Base-by-base conservation (phyloP, 2,329 filamentous ascomycete species). In the Paecilomyces niveus region DNA sequence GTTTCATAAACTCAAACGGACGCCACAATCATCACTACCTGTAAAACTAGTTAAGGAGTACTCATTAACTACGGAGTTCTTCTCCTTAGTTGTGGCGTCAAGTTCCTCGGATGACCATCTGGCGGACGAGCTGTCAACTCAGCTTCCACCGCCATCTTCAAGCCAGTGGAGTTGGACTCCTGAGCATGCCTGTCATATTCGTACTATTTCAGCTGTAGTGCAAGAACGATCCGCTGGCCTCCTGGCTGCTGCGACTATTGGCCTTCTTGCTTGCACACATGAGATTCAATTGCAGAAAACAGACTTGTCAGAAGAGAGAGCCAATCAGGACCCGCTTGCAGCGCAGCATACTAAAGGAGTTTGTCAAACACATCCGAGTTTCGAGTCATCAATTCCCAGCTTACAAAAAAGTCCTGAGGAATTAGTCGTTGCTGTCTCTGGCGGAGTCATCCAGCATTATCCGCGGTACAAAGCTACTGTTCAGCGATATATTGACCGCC, bases 391-490 rank as follows among this genome's bases (percentile, higher is more conserved):
- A n/a, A n/a, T n/a, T n/a, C n/a, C n/a, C n/a, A n/a, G n/a, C n/a
- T n/a, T n/a, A n/a, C 62, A 67, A 26, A 66, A 69, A 15, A 70
- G 71, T 4, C 68, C 72, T 0, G 78, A 83, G 59, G 85, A 89
- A 64, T 71, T 92, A 24, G 84, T 89, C 1, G 87, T 92, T 24
- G 89, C 89, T 0, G 90, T 89, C 68, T 90, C 89, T 0, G 89
- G 89, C 15, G 87, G 88, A 18, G 90, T 89, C 66, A 92, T 92
- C 57, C 83, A 85, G 13, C 85, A 89, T 66, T 90, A 90, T 67
- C 88, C 89, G 49, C 80, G 87, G 64, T 91, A 89, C 70, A 76
- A 89, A 35, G 72, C 76, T 53, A 85, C 86, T 59, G 88, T 86
- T 62, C 88, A 91, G 70, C 64, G 73, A n/a, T 88, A 89, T 68